A percentile compares a stretch with the other conserved stretches of the same genome.
These are phyloP conservation scores for Huntiella bhutanensis DNA, from an alignment of 2,329 filamentous ascomycete species.

Conservation along the genomic window DNA sequence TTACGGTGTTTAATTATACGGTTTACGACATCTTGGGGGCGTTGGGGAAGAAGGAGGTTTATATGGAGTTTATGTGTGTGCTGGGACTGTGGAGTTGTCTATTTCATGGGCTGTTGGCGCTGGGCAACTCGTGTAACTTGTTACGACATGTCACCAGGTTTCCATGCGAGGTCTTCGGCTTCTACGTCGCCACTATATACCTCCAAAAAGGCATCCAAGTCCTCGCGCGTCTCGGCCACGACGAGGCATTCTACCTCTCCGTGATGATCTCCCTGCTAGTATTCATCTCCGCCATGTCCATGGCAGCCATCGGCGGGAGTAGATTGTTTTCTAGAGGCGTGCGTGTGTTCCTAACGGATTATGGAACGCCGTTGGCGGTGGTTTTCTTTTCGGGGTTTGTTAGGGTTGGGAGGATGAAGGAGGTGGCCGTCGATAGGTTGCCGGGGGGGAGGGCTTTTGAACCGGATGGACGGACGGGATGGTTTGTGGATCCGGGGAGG, in stretches of 20 bases:
- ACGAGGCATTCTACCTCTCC: constrained; percentile 56
- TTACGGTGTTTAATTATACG: constrained; percentile 88
- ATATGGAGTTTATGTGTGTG: constrained; percentile 82
- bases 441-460: constrained; percentile 63
- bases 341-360: constrained; percentile 73
- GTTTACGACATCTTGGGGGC: constrained; percentile 75
- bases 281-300: constrained; percentile 56
- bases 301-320: constrained; percentile 50
- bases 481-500: constrained; percentile 72
- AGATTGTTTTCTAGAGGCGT: constrained; percentile 56
- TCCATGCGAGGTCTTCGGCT: constrained; percentile 84
- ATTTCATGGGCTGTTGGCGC: constrained; percentile 67
- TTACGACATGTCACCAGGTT: constrained; percentile 82
- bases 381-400: constrained; percentile 84
- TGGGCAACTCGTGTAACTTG: constrained; percentile 73
- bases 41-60: constrained; percentile 38
- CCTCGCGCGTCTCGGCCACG: constrained; percentile 51
- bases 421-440: constrained; percentile 48
- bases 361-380: constrained; percentile 65
- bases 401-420: constrained; percentile 65
- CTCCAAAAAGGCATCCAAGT: constrained; percentile 82
- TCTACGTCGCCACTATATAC: constrained; percentile 85
- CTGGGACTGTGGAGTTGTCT: constrained; percentile 75
- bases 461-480: constrained; percentile 52
- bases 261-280: constrained; percentile 60